Evolutionary conservation across 306 rosid genomes (phyloP).

Genomic region (Cicer bijugum): DNA sequence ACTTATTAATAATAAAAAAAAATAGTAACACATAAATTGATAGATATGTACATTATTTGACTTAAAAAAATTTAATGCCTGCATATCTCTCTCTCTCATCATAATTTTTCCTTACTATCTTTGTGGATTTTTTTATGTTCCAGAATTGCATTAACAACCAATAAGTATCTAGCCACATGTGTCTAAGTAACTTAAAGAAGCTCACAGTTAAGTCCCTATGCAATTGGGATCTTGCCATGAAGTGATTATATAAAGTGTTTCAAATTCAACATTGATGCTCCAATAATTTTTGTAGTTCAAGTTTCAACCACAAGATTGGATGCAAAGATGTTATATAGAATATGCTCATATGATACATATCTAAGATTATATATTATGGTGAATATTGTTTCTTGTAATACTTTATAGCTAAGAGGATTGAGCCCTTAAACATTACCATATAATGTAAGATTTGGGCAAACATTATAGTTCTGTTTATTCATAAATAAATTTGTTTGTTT

Average conservation of each 20-base stretch:
- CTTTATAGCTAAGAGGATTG: constrained; percentile 42
- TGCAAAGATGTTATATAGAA: constrained; percentile 48
- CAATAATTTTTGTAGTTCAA: constrained; percentile 36
- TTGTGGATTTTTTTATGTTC: background rate
- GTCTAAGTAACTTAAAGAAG: constrained; percentile 53
- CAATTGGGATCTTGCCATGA: constrained; percentile 45
- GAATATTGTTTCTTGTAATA: constrained; percentile 45
- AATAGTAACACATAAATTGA: too few relatives aligned
- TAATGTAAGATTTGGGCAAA: background rate
- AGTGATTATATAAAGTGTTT: constrained; percentile 22
- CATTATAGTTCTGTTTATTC: constrained; percentile 14
- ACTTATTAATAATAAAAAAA: too few relatives aligned
- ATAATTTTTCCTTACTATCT: background rate
- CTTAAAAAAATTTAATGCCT: too few relatives aligned
- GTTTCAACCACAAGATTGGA: constrained; percentile 41
- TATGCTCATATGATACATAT: constrained; percentile 41
- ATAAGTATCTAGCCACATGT: constrained; percentile 47
- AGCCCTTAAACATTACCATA: constrained; percentile 40
- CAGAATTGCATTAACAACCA: constrained; percentile 55
- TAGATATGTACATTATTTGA: too few relatives aligned
- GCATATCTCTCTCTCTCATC: constrained; percentile 17
- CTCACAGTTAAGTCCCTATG: constrained; percentile 51
- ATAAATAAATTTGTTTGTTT: constrained; percentile 25
- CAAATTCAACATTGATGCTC: constrained; percentile 16
- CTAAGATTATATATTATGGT: constrained; percentile 38